These are phyloP conservation scores for Abrus precatorius DNA, from an alignment of 306 rosid species.

Conservation along the genomic window DNA sequence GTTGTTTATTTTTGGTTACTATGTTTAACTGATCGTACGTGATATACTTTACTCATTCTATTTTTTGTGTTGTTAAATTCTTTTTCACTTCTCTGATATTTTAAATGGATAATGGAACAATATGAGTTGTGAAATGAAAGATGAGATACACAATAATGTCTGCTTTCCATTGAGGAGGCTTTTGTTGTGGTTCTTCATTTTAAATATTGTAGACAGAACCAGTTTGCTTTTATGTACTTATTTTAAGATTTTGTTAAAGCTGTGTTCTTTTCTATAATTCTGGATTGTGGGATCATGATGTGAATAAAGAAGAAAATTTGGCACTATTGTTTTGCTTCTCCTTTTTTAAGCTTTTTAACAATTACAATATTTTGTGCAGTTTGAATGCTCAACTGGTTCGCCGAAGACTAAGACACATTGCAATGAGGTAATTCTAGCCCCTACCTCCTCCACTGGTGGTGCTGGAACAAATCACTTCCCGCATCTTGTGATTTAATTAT, in stretches of 20 bases:
- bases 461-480: constrained; percentile 2
- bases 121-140: constrained; percentile 12
- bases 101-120: neutral
- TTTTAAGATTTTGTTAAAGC: neutral
- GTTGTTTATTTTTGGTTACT: constrained; percentile 3
- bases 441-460: neutral
- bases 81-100: constrained; percentile 29
- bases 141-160: constrained; percentile 2
- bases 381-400: constrained; percentile 86
- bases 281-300: neutral
- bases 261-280: neutral
- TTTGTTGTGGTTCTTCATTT: neutral
- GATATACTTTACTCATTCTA: neutral
- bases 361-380: constrained; percentile 59
- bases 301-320: constrained; percentile 4
- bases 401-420: constrained; percentile 84
- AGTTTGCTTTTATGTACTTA: neutral
- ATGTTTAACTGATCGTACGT: neutral
- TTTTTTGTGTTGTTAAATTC: neutral
- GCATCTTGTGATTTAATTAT: constrained; percentile 25
- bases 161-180: constrained; percentile 12
- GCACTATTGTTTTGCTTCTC: constrained; percentile 15
- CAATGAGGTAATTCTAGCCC: constrained; percentile 67
- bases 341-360: constrained; percentile 18
- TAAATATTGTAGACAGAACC: constrained; percentile 4